Conservation (phyloP, 139 green algal species). For the Chlorella sp. region DNA sequence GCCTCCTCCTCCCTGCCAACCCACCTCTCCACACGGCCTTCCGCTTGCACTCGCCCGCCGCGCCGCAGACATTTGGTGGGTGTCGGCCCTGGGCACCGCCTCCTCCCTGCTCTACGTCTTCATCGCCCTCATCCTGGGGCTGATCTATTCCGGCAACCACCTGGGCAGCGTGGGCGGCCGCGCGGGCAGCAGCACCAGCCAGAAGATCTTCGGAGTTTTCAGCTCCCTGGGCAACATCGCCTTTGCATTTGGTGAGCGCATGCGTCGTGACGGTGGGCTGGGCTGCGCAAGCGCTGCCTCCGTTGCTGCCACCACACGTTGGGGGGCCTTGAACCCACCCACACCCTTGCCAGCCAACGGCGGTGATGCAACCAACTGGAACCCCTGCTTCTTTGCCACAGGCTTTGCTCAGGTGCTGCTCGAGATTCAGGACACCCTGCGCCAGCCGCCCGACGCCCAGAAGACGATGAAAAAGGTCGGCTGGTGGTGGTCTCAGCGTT, state of each 20-base stretch:
- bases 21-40: not conserved
- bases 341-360: too few species aligned
- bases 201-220: slow-evolving; percentile 27
- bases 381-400: too few species aligned
- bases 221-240: slow-evolving; percentile 29
- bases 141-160: slow-evolving; percentile 27
- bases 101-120: slow-evolving; percentile 58
- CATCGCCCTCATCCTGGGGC: slow-evolving; percentile 52
- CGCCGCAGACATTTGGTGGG: slow-evolving; percentile 56
- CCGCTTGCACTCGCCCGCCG: not conserved
- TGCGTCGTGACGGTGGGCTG: too few species aligned
- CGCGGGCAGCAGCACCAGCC: not conserved
- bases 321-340: too few species aligned
- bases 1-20: not conserved
- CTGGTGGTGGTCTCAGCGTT: too few species aligned
- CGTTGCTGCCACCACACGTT: too few species aligned
- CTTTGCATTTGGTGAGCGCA: slow-evolving; percentile 35
- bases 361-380: too few species aligned
- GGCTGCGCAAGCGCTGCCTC: too few species aligned
- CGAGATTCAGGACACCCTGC: slow-evolving; percentile 50
- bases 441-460: not conserved
- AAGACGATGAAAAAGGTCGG: slow-evolving; percentile 4
- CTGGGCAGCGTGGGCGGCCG: slow-evolving; percentile 27
- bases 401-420: slow-evolving; percentile 23
- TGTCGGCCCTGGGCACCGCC: slow-evolving; percentile 50